phyloP scores from a whole-genome alignment of 768 basidiomycete species.

The Calocera viscosa region DNA sequence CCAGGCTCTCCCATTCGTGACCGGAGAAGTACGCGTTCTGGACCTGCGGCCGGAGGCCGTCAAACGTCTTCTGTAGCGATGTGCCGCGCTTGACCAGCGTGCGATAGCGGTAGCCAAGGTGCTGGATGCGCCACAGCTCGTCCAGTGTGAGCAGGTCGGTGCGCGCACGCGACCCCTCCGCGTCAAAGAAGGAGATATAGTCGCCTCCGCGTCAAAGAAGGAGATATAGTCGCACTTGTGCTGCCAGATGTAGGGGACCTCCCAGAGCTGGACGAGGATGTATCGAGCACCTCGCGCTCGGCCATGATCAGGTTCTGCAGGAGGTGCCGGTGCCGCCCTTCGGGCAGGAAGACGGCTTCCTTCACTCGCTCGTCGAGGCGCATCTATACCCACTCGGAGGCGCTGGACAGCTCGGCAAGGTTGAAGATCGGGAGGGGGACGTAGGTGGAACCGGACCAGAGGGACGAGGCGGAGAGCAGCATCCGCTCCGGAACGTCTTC shows the following conservation, averaged over 20 bases:
- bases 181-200: too few species aligned
- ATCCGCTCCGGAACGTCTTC: constrained; percentile 91
- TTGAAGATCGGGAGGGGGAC: constrained; percentile 51
- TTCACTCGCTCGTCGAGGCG: constrained; percentile 61
- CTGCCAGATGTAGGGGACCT: constrained; percentile 90
- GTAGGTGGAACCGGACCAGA: constrained; percentile 53
- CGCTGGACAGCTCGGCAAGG: constrained; percentile 61
- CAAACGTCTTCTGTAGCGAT: constrained; percentile 50
- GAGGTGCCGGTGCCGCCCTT: constrained; percentile 48
- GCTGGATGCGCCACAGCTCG: constrained; percentile 85
- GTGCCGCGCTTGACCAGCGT: constrained; percentile 66
- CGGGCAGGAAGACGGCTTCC: constrained; percentile 53
- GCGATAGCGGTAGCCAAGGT: constrained; percentile 81
- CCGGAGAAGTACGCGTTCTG: constrained; percentile 68
- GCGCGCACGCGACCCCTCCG: constrained; percentile 31
- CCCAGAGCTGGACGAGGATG: constrained; percentile 76
- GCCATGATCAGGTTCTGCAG: constrained; percentile 60
- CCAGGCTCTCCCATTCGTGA: constrained; percentile 51
- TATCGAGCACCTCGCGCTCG: constrained; percentile 67
- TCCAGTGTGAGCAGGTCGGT: constrained; percentile 58
- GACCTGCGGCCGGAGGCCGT: constrained; percentile 52
- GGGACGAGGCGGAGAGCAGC: constrained; percentile 75
- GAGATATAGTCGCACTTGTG: constrained; percentile 87
- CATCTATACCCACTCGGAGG: constrained; percentile 78
- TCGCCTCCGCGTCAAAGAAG: too few species aligned